A percentile compares a stretch with the other conserved stretches of the same genome.
phyloP scores from a whole-genome alignment of 306 rosid genomes.

The Sicyos edulis region DNA sequence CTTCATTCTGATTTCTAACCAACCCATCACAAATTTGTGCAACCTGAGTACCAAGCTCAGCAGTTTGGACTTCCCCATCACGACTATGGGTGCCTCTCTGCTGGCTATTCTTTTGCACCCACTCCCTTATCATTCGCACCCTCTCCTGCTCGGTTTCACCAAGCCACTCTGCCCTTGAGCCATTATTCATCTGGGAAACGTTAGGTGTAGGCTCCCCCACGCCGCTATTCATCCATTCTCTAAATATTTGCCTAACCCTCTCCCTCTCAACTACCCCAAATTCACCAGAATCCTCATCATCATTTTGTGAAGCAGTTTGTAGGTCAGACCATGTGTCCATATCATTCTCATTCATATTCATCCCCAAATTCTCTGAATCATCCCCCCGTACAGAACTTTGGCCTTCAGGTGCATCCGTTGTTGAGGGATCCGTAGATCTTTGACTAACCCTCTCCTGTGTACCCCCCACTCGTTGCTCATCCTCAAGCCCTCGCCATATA shows the following conservation, averaged over 20 bases:
- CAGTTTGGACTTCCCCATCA: slow-evolving; percentile 56
- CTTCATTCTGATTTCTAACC: slow-evolving; percentile 57
- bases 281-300: slow-evolving; percentile 54
- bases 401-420: slow-evolving; percentile 31
- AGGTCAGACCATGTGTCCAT: slow-evolving; percentile 65
- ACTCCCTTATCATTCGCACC: slow-evolving; percentile 74
- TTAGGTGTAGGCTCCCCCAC: slow-evolving; percentile 42
- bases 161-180: slow-evolving; percentile 60
- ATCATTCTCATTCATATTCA: slow-evolving; percentile 55
- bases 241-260: slow-evolving; percentile 84
- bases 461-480: slow-evolving; percentile 58
- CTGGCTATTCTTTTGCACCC: slow-evolving; percentile 74
- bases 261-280: slow-evolving; percentile 76
- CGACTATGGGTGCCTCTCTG: slow-evolving; percentile 49
- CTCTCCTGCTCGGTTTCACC: slow-evolving; percentile 92
- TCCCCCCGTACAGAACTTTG: slow-evolving; percentile 33
- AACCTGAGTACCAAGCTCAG: slow-evolving; percentile 47
- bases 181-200: slow-evolving; percentile 38
- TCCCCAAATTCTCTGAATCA: slow-evolving; percentile 39
- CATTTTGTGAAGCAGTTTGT: slow-evolving; percentile 57
- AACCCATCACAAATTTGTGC: slow-evolving; percentile 56
- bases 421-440: slow-evolving; percentile 34
- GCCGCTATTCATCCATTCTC: slow-evolving; percentile 82
- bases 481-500: slow-evolving; percentile 87
- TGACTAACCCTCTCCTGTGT: slow-evolving; percentile 58